These are phyloP conservation scores for Penicillium samsonianum DNA, from an alignment of 495 filamentous ascomycete genomes.

Conservation along the genomic window DNA sequence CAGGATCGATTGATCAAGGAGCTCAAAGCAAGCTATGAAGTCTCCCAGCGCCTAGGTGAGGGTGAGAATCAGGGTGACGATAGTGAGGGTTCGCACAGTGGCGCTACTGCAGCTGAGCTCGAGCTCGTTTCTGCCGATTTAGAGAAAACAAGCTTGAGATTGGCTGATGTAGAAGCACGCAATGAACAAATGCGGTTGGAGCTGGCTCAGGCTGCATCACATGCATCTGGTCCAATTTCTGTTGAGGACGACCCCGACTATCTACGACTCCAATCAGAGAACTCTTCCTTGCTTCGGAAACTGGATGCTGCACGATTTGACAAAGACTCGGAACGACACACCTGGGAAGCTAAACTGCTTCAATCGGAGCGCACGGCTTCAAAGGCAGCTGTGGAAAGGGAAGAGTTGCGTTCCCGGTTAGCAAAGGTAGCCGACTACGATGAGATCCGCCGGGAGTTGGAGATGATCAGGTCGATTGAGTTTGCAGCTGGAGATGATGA, in stretches of 20 bases:
- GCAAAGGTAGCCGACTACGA: conserved; percentile 93
- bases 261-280: conserved; percentile 85
- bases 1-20: conserved; percentile 92
- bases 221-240: conserved; percentile 56
- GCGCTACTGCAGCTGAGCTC: conserved; percentile 83
- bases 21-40: conserved; percentile 95
- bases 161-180: conserved; percentile 89
- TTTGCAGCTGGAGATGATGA: conserved; percentile 83
- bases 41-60: conserved; percentile 81
- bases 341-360: conserved; percentile 67
- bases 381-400: conserved; percentile 68
- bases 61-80: conserved; percentile 57
- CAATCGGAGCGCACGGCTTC: conserved; percentile 45
- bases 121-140: conserved; percentile 90
- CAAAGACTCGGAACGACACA: conserved; percentile 72
- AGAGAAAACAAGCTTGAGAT: conserved; percentile 80
- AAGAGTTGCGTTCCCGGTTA: conserved; percentile 73
- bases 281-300: conserved; percentile 83
- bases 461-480: conserved; percentile 95
- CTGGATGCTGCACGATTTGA: conserved; percentile 81
- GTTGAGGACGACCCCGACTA: conserved; percentile 87
- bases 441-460: conserved; percentile 91
- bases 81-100: conserved; percentile 52
- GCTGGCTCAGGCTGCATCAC: conserved; percentile 82
- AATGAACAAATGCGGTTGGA: conserved; percentile 93